These are phyloP conservation scores for Poronia punctata DNA, from an alignment of 495 filamentous ascomycete species.

Conservation along the genomic window DNA sequence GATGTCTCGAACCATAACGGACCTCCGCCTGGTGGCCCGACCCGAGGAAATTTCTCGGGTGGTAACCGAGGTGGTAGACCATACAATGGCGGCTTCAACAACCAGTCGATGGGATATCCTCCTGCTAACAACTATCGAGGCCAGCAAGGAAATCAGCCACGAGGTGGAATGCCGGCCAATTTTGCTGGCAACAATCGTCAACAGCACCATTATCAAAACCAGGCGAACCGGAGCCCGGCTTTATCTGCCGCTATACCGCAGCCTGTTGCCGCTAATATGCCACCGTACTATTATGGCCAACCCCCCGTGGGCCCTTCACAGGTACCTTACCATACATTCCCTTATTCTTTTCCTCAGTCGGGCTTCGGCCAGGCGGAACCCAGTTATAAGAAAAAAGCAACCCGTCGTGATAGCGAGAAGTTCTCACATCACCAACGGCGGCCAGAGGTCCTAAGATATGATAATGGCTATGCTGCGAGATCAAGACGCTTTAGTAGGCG, in stretches of 20 bases:
- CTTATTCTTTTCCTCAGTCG: conserved; percentile 36
- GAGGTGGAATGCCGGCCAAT: conserved; percentile 59
- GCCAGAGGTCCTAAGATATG: conserved; percentile 23
- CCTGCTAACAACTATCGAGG: conserved; percentile 51
- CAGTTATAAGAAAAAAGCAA: conserved; percentile 36
- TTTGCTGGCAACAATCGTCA: conserved; percentile 37
- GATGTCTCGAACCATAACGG: conserved; percentile 62
- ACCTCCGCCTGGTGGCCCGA: conserved; percentile 36
- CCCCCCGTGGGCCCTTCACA: conserved; percentile 45
- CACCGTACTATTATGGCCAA: conserved; percentile 53
- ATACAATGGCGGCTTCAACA: conserved; percentile 61
- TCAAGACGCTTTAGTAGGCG: conserved; percentile 35
- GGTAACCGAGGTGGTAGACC: conserved; percentile 63
- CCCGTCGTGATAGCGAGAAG: conserved; percentile 39
- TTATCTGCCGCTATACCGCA: conserved; percentile 57
- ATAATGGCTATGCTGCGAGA: conserved; percentile 24
- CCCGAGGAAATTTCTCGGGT: conserved; percentile 34
- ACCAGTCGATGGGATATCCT: conserved; percentile 61
- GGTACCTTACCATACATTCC: conserved; percentile 60
- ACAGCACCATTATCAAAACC: conserved; percentile 19
- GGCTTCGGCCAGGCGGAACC: conserved; percentile 16
- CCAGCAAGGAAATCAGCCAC: conserved; percentile 53
- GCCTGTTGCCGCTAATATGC: conserved; percentile 52
- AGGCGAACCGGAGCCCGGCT: conserved; percentile 68
- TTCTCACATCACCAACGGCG: conserved; percentile 30